Base-by-base conservation (phyloP, 2,329 filamentous ascomycete genomes). In the Botrytis fabae region DNA sequence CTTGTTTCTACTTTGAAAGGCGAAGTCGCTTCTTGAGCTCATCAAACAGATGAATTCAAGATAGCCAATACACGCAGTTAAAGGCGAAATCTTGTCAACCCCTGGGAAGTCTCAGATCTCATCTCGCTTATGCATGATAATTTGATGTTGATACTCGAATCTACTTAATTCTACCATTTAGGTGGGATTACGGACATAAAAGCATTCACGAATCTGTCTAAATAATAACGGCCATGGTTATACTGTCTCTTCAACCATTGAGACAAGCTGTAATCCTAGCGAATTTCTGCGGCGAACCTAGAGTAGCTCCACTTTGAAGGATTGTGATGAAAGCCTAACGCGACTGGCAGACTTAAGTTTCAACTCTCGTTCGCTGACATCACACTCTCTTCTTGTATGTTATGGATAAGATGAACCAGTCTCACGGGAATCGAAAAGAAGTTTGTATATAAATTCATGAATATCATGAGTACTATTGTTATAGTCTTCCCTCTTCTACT, bases 181-280 rank as follows among this genome's bases (percentile, higher is more conserved):
- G 2, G 0, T 51, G 44, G 5, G 0, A 35, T 1, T n/a, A 18
- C 6, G 20, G 28, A 8, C 1, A 38, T 16, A 1, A 46, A 65
- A 1, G 1, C 32, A 25, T 48, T 38, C 32, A 38, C 10, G 4
- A 14, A 7, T 7, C 7, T 28, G 7, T 4, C 25, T 1, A n/a
- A 16, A n/a, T n/a, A 62, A 8, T 6, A 5, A 51, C 38, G 14
- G 3, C 16, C 25, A 20, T 16, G 0, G 16, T 38, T 16, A 20
- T 40, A 6, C 7, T 6, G 14, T 40, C 64, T 28, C 12, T 28
- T 12, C 16, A n/a, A 16, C 1, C 0, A n/a, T 20, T 4, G 16
- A 63, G 10, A 44, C 0, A 40, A 1, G 12, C 7, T 18, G 4
- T 20, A 14, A 14, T 32, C 38, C 8, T 10, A 63, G 18, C 28